These are phyloP conservation scores for Lophiostoma macrostomum DNA, from an alignment of 495 filamentous ascomycete species.

Conservation along the genomic window DNA sequence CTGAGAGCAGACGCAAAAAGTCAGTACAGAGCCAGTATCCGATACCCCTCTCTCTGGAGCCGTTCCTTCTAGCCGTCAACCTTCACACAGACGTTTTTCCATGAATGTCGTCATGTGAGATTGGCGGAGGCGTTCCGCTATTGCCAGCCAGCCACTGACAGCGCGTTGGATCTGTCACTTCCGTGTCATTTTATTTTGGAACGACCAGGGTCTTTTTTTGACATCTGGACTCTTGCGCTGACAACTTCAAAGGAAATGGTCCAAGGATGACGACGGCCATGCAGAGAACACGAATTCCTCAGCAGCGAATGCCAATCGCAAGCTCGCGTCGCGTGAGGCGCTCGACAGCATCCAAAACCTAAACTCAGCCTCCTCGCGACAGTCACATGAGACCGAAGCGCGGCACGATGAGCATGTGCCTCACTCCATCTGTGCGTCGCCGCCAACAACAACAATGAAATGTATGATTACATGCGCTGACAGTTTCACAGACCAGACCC, in stretches of 20 bases:
- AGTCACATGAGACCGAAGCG: conserved; percentile 34
- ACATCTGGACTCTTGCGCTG: conserved; percentile 6
- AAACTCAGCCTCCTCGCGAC: conserved; percentile 27
- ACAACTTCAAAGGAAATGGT: conserved; percentile 37
- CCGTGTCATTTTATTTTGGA: background rate
- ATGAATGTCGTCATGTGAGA: conserved; percentile 18
- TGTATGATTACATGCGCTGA: conserved; percentile 31
- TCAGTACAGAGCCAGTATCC: conserved; percentile 50
- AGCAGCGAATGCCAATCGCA: conserved; percentile 24
- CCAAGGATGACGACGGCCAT: conserved; percentile 36
- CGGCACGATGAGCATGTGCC: conserved; percentile 52
- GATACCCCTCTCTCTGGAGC: conserved; percentile 13
- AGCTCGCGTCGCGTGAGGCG: conserved; percentile 34
- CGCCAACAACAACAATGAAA: background rate
- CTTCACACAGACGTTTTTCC: background rate
- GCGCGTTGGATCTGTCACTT: conserved; percentile 15
- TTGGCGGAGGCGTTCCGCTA: background rate
- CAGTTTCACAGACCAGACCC: conserved; percentile 33
- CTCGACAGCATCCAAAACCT: conserved; percentile 32
- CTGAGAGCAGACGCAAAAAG: conserved; percentile 89
- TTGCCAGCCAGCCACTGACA: conserved; percentile 3
- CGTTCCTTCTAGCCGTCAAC: conserved; percentile 11
- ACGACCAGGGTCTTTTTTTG: background rate
- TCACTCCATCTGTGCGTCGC: conserved; percentile 58
- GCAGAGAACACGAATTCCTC: conserved; percentile 17